A percentile compares a stretch with the other conserved stretches of the same genome.
Evolutionary conservation across 2,329 filamentous ascomycete genomes (phyloP).

Genomic region (Penicillium sumatraense): DNA sequence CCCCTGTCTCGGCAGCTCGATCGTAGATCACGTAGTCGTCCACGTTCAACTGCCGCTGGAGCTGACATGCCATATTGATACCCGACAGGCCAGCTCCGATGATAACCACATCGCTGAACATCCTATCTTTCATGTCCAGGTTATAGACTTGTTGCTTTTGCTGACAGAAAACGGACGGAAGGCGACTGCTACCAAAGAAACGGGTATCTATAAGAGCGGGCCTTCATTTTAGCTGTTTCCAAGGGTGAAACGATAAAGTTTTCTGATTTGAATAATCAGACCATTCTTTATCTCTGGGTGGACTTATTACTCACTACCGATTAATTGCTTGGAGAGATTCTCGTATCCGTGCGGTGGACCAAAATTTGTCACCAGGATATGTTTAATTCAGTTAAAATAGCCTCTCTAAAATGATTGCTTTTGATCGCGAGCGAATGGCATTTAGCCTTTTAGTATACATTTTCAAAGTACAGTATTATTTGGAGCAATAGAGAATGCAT

Average conservation of each 20-base stretch:
- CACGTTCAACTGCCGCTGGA: slow-evolving; percentile 6
- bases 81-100: slow-evolving; percentile 14
- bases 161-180: background rate
- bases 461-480: background rate
- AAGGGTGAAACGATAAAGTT: background rate
- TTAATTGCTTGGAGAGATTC: background rate
- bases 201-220: background rate
- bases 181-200: background rate
- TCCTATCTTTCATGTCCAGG: background rate
- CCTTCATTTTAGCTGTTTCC: background rate
- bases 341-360: background rate
- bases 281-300: background rate
- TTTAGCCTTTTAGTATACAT: background rate
- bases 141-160: background rate
- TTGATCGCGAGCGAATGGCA: background rate
- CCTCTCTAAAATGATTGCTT: background rate
- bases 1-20: slow-evolving; percentile 5
- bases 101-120: slow-evolving; percentile 11
- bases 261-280: background rate
- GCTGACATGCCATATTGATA: slow-evolving; percentile 13
- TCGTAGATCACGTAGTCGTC: slow-evolving; percentile 9
- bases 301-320: background rate
- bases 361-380: background rate
- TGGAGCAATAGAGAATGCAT: background rate
- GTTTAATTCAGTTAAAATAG: background rate